Base-by-base conservation (phyloP, 768 basidiomycete species). In the Tubosaeta sp. region DNA sequence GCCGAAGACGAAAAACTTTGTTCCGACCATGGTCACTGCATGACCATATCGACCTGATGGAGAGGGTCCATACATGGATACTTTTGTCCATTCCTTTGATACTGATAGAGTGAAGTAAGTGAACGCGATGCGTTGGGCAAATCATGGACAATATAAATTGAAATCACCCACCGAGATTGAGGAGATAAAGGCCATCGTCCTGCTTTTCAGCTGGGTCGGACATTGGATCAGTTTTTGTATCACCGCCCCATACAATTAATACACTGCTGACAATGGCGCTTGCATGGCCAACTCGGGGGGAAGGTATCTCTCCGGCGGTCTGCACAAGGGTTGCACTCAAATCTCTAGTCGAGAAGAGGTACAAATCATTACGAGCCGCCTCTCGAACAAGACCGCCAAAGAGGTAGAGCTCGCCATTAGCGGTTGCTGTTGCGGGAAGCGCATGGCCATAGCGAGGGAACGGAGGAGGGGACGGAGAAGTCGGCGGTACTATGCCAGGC, bases 381-480 rank as follows among this genome's bases (percentile, higher is more conserved):
- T 98, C 95, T 35, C 88, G 82, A 14, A 98, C 94, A 54, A 99
- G 87, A 56, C 97, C 97, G 55, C 97, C 97, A 59, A 99, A 99
- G 56, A 99, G 79, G 71, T 92, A 95, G 57, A 99, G 84, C 60
- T 98, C 94, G 8, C 97, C 97, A 6, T 76, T 78, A n/a, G 80
- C 65, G 22, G 85, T 86, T 2, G 90, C 81, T 8, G 78, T 80
- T 6, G 88, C 80, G 9, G 94, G 94, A 6, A 97, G 81, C 12
- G 95, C 86, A 65, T 97, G 91, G 25, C 95, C 97, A 65, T 98
- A 99, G 38, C 95, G 85, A 25, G 97, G 95, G 70, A 98, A 98
- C 0, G 95, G 95, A 2, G 86, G 85, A 0, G 91, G 86, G 0
- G 91, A 92, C 2, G 85, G 83, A 1, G 81, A 73, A 0, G 80